Evolutionary conservation across 768 basidiomycete species (phyloP), one percentile per base, ranked within the genome.

Genomic region (Kwoniella botswanensis): DNA sequence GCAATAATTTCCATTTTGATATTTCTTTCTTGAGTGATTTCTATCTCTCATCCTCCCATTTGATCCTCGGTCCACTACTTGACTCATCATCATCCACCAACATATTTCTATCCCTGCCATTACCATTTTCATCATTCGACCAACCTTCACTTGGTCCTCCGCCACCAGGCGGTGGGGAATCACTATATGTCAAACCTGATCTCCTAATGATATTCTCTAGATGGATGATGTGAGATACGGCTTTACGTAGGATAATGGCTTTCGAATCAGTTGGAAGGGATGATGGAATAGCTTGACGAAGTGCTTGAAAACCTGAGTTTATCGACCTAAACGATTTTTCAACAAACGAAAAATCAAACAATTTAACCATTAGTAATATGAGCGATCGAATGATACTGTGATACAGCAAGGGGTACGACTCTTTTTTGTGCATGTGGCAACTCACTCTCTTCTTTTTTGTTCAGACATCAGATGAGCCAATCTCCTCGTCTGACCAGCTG

Each of bases 371-470:
- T 7, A 26, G 26, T 46, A 26, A 53, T 13, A 9, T 63, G 24
- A 7, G 42, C 24, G 29, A 7, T 35, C 7, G 35, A 7, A 35
- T 35, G 35, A 35, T 35, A 35, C 35, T 1, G 5, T 35, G 35
- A 35, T 35, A 35, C 0, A 35, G 0, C 35, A 35, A 35, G 35
- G 35, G 7, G 35, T 35, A 35, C 35, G 35, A 35, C 35, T 35
- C 35, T 35, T 7, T 35, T 7, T 15, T 11, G 21, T 46, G 4
- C 26, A 46, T 41, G 13, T 54, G 44, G 13, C 11, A 46, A 44
- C 80, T 79, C 70, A 81, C 80, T 81, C 80, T 76, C 80, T 29
- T 35, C 80, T 67, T 62, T 81, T 81, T 60, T 81, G 80, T 64
- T 81, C 80, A n/a, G 75, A 77, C 78, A 79, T 79, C 18, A 81